These are phyloP conservation scores for Exsudoporus floridanus DNA, from an alignment of 1,284 basidiomycete genomes.

Conservation along the genomic window DNA sequence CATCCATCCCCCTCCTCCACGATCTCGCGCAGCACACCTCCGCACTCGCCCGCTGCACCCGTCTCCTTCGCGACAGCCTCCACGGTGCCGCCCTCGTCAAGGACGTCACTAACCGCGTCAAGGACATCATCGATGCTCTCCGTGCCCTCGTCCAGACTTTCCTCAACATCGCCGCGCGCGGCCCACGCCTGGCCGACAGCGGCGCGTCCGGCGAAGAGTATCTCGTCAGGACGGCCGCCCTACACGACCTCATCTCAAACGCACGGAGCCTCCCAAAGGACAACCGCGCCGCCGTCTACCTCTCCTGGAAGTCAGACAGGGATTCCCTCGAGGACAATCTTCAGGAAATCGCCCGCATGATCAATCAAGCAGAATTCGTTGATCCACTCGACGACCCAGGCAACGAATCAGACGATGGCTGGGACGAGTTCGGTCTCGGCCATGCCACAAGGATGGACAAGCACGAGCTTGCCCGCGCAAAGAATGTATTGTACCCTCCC, in stretches of 20 bases:
- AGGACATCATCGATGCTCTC: constrained; percentile 49
- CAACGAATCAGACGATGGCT: constrained; percentile 53
- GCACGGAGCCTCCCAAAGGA: constrained; percentile 53
- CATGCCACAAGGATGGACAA: constrained; percentile 36
- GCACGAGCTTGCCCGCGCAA: constrained; percentile 48
- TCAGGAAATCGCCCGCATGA: constrained; percentile 57
- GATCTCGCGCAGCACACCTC: constrained; percentile 56
- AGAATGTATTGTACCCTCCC: constrained; percentile 43
- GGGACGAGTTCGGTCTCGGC: constrained; percentile 63
- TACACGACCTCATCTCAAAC: constrained; percentile 64
- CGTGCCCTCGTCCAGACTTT: constrained; percentile 44
- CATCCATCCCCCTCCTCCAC: constrained; percentile 54
- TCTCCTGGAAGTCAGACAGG: constrained; percentile 54
- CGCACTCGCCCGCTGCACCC: constrained; percentile 58
- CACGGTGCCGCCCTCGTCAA: constrained; percentile 57
- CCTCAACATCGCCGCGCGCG: constrained; percentile 21
- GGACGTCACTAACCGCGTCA: constrained; percentile 45
- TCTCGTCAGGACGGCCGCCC: constrained; percentile 57
- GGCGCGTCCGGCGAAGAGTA: constrained; percentile 44
- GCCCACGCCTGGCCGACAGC: constrained; percentile 17
- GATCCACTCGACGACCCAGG: constrained; percentile 33
- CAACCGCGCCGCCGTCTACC: constrained; percentile 60
- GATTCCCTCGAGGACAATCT: constrained; percentile 62
- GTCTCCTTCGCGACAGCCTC: constrained; percentile 44
- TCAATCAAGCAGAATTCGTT: constrained; percentile 38